These are phyloP conservation scores for Millerozyma miso DNA, from an alignment of 805 yeast genomes.

Conservation along the genomic window DNA sequence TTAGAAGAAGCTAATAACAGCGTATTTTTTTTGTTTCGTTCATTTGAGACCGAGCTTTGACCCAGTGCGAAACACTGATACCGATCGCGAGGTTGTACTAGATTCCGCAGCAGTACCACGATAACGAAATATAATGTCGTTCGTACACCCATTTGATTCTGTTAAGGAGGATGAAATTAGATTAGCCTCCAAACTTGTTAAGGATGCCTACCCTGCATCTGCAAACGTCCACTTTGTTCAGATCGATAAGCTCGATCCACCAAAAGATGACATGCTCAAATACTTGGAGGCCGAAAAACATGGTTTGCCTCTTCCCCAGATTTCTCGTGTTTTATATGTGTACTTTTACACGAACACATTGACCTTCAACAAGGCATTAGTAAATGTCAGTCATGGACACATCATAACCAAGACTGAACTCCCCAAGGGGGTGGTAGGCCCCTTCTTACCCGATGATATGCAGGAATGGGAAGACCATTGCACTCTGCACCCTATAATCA, in stretches of 20 bases:
- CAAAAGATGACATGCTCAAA: conserved; percentile 65
- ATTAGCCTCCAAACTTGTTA: conserved; percentile 55
- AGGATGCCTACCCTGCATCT: conserved; percentile 49
- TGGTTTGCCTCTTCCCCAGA: conserved; percentile 46
- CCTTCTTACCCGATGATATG: conserved; percentile 65
- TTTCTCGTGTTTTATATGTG: conserved; percentile 65
- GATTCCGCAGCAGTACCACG: neutral
- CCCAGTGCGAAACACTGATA: too few relatives aligned
- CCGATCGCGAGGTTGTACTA: neutral
- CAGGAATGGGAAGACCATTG: conserved; percentile 49
- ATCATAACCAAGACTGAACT: conserved; percentile 52
- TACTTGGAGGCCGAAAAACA: conserved; percentile 63
- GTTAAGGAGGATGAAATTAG: conserved; percentile 56
- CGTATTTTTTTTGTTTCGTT: too few relatives aligned
- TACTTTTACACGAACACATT: conserved; percentile 58
- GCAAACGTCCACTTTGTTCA: conserved; percentile 61
- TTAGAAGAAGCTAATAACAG: too few relatives aligned
- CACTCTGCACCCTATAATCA: conserved; percentile 50
- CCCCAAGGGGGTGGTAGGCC: conserved; percentile 66
- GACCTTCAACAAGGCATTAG: conserved; percentile 65
- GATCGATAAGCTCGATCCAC: conserved; percentile 72
- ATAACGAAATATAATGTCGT: conserved; percentile 4
- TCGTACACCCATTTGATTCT: conserved; percentile 55
- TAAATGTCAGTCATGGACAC: conserved; percentile 60
- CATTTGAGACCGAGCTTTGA: too few relatives aligned